Base-by-base conservation (phyloP, 345 rosid species). In the Clausena lansium region DNA sequence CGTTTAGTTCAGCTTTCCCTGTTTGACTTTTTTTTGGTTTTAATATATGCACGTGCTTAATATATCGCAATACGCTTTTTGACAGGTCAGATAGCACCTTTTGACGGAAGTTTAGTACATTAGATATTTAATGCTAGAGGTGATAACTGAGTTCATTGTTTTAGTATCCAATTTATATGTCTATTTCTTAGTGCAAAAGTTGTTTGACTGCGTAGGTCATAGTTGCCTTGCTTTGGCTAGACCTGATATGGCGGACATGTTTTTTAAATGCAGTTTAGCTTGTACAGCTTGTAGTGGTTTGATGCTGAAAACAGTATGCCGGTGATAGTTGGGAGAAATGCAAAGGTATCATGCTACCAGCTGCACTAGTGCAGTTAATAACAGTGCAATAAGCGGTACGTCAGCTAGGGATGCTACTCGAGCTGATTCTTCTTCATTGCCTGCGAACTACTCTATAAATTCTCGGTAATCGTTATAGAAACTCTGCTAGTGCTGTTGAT, bases 351-450 rank as follows among this genome's bases (percentile, higher is more conserved):
- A 93, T 88, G 74, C 90, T 89, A 74, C 91, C 32, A 89, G 84
- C 97, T 89, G 94, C 99, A 85, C 88, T 86, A 89, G 94, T 93
- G 95, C 99, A 89, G 98, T 92, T 83, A 96, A 91, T 83, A 94
- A 89, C 82, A 92, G 90, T 76, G 71, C 87, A 76, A 84, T 88
- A 84, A 92, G 98, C 74, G 91, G 97, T 71, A 83, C 90, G 62
- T 88, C 99, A 67, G 85, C 87, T 38, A 91, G 95, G 88, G 99
- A 96, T 84, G 80, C 84, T 73, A 76, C 87, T 62, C 91, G 96
- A 73, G 79, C 91, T 82, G 98, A 94, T 83, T 87, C 99, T 74
- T 88, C 98, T 79, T 87, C 95, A 28, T 71, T 92, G 83, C 71
- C 91, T 58, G 71, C 91, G 75, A 88, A 88, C 83, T 88, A 78